Evolutionary conservation across 2,329 filamentous ascomycete genomes (phyloP).

Genomic region (Alternaria hordeiaustralica): DNA sequence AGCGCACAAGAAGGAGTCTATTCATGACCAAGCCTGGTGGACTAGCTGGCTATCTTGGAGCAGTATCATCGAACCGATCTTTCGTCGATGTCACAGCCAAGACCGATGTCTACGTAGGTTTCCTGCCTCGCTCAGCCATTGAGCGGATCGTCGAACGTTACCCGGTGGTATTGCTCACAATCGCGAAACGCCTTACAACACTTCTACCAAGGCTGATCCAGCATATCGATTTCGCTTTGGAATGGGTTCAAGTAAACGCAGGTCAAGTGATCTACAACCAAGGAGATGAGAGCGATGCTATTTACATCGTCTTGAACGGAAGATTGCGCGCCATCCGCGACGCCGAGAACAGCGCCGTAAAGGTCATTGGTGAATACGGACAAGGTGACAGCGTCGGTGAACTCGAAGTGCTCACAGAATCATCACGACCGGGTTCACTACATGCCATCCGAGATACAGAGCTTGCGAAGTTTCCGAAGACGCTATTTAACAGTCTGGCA

Average conservation of each 20-base stretch:
- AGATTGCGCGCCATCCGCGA: conserved; percentile 86
- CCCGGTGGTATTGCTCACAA: conserved; percentile 88
- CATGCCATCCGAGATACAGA: conserved; percentile 98
- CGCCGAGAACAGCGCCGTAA: conserved; percentile 78
- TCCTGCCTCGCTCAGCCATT: conserved; percentile 81
- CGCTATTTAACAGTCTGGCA: conserved; percentile 95
- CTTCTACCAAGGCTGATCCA: conserved; percentile 87
- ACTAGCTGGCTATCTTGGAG: conserved; percentile 91
- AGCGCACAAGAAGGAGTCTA: conserved; percentile 71
- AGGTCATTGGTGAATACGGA: conserved; percentile 88
- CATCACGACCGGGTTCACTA: conserved; percentile 83
- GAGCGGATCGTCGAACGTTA: conserved; percentile 93
- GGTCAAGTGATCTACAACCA: conserved; percentile 95
- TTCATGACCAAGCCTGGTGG: conserved; percentile 94
- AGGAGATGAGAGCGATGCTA: conserved; percentile 94
- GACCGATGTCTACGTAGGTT: conserved; percentile 97
- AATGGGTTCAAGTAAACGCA: conserved; percentile 97
- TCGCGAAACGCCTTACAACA: conserved; percentile 92
- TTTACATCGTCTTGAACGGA: conserved; percentile 96
- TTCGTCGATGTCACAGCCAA: conserved; percentile 97
- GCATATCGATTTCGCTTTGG: conserved; percentile 96
- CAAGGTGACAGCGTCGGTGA: conserved; percentile 98
- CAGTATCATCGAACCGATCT: conserved; percentile 91
- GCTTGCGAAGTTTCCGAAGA: conserved; percentile 92
- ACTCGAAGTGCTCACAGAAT: conserved; percentile 95